Percentiles rank a stretch among this genome's conserved stretches.
These are phyloP conservation scores for Elsinoe necatrix DNA, from an alignment of 2,329 filamentous ascomycete species.

Conservation along the genomic window DNA sequence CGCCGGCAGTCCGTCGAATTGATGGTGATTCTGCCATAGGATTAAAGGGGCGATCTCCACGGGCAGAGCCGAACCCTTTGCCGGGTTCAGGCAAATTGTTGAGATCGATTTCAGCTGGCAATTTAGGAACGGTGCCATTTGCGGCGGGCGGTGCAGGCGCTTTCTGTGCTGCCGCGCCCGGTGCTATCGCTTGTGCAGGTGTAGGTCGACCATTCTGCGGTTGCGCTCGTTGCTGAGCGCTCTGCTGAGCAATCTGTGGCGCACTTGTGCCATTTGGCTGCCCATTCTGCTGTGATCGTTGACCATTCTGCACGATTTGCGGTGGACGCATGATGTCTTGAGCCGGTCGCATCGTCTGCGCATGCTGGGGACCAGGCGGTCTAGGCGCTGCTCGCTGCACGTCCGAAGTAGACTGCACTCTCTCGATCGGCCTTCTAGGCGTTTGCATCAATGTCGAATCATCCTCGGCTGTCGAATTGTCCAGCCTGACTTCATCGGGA, in stretches of 20 bases:
- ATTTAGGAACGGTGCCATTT: constrained; percentile 15
- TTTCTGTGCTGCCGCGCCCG: constrained; percentile 17
- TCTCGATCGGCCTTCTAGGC: constrained; percentile 17
- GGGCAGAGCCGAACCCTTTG: constrained; percentile 40
- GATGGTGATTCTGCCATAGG: constrained; percentile 55
- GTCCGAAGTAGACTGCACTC: constrained; percentile 20
- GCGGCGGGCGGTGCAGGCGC: constrained; percentile 23
- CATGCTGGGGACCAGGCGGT: constrained; percentile 23
- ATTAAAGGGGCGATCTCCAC: constrained; percentile 38
- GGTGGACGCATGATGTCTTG: constrained; percentile 2
- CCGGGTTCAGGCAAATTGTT: constrained; percentile 26
- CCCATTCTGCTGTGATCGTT: constrained; percentile 22
- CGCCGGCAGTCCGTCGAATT: constrained; percentile 77
- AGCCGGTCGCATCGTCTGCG: constrained; percentile 13
- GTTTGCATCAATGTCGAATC: constrained; percentile 20
- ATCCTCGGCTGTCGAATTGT: constrained; percentile 24
- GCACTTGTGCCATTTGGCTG: neutral
- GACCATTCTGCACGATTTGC: constrained; percentile 20
- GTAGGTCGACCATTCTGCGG: neutral
- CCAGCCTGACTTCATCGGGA: constrained; percentile 65
- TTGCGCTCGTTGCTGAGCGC: neutral
- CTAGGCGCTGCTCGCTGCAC: constrained; percentile 17
- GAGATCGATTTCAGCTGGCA: constrained; percentile 9
- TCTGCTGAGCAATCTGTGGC: neutral
- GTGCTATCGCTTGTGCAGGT: constrained; percentile 22